These are phyloP conservation scores for Cryptomeria japonica DNA, from an alignment of 75 land plant genomes.

Conservation along the genomic window DNA sequence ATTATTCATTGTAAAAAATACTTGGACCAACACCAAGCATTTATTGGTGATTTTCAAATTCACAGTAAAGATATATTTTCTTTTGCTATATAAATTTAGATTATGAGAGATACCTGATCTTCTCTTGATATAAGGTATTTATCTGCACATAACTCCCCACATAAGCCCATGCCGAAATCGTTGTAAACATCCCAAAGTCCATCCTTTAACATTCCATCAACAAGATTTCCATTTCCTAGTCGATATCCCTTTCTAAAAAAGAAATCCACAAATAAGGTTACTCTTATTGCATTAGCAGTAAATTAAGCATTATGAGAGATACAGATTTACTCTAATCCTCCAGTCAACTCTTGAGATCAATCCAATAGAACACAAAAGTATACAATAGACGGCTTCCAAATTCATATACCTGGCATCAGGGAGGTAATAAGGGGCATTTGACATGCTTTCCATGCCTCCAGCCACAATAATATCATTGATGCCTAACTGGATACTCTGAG, in stretches of 20 bases:
- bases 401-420: conserved; percentile 64
- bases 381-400: not conserved
- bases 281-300: not conserved
- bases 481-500: conserved; percentile 85
- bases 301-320: conserved; percentile 1
- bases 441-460: conserved; percentile 99
- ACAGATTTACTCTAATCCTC: not conserved
- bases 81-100: not conserved
- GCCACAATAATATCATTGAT: conserved; percentile 86
- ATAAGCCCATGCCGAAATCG: conserved; percentile 88
- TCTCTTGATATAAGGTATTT: conserved; percentile 63
- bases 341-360: not conserved
- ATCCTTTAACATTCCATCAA: conserved; percentile 97
- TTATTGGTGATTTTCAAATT: not conserved
- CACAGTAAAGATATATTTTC: not conserved
- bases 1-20: not conserved
- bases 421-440: conserved; percentile 89
- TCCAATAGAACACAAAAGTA: not conserved
- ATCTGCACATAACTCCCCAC: conserved; percentile 93
- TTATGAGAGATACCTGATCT: conserved; percentile 66
- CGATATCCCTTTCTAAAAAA: conserved; percentile 78
- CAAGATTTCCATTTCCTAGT: conserved; percentile 78
- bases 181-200: conserved; percentile 99
- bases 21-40: not conserved
- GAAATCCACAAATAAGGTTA: not conserved